Evolutionary conservation across 352 stramenopile species (phyloP).

Genomic region (Achlya hypogyna): DNA sequence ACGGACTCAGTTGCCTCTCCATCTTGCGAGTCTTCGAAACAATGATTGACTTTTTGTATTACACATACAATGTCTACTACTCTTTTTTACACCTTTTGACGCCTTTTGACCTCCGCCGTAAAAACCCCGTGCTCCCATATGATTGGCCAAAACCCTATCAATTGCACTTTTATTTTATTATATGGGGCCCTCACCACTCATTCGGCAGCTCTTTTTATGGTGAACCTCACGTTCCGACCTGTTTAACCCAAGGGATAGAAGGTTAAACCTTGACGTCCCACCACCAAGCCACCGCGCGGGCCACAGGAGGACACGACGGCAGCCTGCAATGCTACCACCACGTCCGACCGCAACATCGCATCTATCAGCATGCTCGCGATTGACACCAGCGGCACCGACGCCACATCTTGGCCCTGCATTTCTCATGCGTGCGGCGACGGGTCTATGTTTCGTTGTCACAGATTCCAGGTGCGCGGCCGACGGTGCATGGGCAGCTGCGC

Average conservation of each 20-base stretch:
- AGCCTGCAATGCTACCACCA: not conserved
- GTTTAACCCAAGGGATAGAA: too few relatives aligned
- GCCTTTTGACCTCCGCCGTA: not conserved
- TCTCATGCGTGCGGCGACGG: not conserved
- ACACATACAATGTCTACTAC: not conserved
- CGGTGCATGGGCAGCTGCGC: not conserved
- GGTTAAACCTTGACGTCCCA: too few relatives aligned
- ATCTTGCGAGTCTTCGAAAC: not conserved
- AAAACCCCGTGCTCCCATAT: not conserved
- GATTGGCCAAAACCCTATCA: not conserved
- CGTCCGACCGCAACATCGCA: too few relatives aligned
- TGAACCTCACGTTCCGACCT: too few relatives aligned
- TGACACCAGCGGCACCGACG: too few relatives aligned
- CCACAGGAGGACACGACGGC: too few relatives aligned
- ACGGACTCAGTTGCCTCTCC: slow-evolving; percentile 1
- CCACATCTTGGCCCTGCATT: not conserved
- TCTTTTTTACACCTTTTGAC: slow-evolving; percentile 7
- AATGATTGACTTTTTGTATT: slow-evolving; percentile 4
- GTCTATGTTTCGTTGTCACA: not conserved
- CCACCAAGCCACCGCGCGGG: too few relatives aligned
- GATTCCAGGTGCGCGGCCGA: not conserved
- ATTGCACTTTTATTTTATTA: not conserved
- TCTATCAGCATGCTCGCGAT: too few relatives aligned
- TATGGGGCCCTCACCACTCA: not conserved
- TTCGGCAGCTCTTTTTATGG: not conserved